Evolutionary conservation across 2,329 filamentous ascomycete species (phyloP).

Genomic region (Dothidotthia symphoricarpi): DNA sequence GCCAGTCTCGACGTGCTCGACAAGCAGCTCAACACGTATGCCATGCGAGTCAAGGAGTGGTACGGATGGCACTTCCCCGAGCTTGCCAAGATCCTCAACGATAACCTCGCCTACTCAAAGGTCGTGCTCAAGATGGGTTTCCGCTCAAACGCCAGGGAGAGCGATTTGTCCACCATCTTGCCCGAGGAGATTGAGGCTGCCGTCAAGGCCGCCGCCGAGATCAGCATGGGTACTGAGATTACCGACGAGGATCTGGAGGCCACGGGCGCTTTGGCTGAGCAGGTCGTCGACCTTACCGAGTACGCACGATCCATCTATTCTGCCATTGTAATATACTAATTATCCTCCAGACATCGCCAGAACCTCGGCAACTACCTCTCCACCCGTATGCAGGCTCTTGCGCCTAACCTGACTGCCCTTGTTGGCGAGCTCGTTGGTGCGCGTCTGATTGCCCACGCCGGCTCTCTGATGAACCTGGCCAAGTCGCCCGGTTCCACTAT

Average conservation of each 20-base stretch:
- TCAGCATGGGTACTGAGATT: slow-evolving; percentile 98
- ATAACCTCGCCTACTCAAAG: slow-evolving; percentile 78
- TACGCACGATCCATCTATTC: slow-evolving; percentile 48
- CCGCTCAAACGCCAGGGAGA: slow-evolving; percentile 72
- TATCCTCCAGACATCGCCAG: slow-evolving; percentile 53
- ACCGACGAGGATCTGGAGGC: slow-evolving; percentile 88
- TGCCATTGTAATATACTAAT: not conserved
- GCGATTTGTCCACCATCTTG: slow-evolving; percentile 75
- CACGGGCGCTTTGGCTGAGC: slow-evolving; percentile 86
- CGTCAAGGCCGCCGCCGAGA: slow-evolving; percentile 90
- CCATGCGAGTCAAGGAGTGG: slow-evolving; percentile 99
- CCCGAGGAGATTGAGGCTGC: slow-evolving; percentile 92
- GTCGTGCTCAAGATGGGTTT: slow-evolving; percentile 88
- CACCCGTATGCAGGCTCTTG: slow-evolving; percentile 93
- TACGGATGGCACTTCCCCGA: slow-evolving; percentile 99
- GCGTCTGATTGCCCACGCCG: slow-evolving; percentile 89
- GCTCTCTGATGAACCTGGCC: slow-evolving; percentile 89
- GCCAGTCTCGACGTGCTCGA: slow-evolving; percentile 86
- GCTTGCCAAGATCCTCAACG: slow-evolving; percentile 85
- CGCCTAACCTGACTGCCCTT: slow-evolving; percentile 89
- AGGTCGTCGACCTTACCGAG: slow-evolving; percentile 88
- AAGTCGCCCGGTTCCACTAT: slow-evolving; percentile 95
- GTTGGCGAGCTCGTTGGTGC: slow-evolving; percentile 93
- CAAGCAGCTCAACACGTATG: slow-evolving; percentile 98
- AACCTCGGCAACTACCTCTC: slow-evolving; percentile 87